Base-by-base conservation (phyloP, 345 rosid species). In the Microthlaspi erraticum region DNA sequence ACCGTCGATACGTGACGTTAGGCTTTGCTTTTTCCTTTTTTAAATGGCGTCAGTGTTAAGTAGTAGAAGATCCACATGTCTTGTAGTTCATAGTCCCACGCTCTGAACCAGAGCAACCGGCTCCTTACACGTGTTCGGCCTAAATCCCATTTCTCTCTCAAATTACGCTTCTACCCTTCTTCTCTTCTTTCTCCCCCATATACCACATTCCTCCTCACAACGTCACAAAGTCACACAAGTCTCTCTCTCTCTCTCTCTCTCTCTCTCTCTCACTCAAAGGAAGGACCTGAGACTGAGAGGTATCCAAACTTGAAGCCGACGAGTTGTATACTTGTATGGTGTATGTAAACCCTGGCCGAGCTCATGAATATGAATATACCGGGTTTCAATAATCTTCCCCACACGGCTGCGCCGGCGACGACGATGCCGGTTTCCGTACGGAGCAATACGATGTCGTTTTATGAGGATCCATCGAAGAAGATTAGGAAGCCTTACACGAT, bases 401-500 rank as follows among this genome's bases (percentile, higher is more conserved):
- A 82, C 46, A 13, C 44, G 58, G 1, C 81, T 8, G 48, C 55
- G 13, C 36, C 55, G 44, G 44, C 68, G 18, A 8, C 68, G 20
- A 48, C 74, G 19, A 34, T 73, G 38, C 45, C 79, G 6, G 45
- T 70, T 2, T 46, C 72, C 1, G 48, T 41, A 58, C 13, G 63
- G 33, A 50, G 39, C 46, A 71, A 56, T 59, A 20, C 83, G 29
- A 59, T 72, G 70, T 42, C 82, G 29, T 82, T 64, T 66, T 29
- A 69, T 7, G 96, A 87, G 59, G 97, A 90, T 72, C 71, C 69
- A 38, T 65, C 55, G 60, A 86, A 77, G 97, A 93, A 86, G 87
- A 78, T 86, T 38, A 83, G 98, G 60, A 93, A 93, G 80, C 97
- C 96, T 3, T 93, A 93, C 78, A 93, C 96, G 1, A 86, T 91